These are phyloP conservation scores for Pseudofabraea citricarpa DNA, from an alignment of 2,329 filamentous ascomycete genomes.

Conservation along the genomic window DNA sequence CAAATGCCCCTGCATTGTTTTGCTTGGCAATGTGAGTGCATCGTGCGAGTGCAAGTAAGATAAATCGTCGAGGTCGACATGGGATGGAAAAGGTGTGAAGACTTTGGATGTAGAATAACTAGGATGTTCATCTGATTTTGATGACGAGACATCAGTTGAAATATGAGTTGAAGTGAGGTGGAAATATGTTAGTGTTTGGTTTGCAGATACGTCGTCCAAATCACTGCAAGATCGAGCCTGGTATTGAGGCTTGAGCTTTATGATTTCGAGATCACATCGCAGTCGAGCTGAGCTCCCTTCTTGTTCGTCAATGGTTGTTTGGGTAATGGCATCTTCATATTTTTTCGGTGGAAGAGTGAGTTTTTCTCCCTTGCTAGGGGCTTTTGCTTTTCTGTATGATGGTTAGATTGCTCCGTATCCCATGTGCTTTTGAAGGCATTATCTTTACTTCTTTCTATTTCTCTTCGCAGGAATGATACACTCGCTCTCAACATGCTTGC, in stretches of 20 bases:
- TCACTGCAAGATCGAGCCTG: no score
- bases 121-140: background rate
- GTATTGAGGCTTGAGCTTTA: no score
- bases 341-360: background rate
- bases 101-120: background rate
- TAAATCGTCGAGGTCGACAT: constrained; percentile 8
- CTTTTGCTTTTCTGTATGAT: background rate
- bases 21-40: constrained; percentile 14
- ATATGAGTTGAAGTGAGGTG: background rate
- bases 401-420: background rate
- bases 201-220: no score
- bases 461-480: constrained; percentile 3
- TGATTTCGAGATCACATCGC: no score
- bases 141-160: background rate
- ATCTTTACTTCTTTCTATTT: background rate
- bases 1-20: constrained; percentile 11
- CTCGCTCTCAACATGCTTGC: constrained; percentile 4
- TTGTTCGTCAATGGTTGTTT: background rate
- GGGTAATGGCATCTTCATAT: background rate
- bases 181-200: no score
- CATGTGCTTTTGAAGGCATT: background rate
- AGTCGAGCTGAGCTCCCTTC: no score
- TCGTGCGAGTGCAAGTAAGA: constrained; percentile 11
- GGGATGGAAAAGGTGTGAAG: constrained; percentile 9
- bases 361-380: background rate